phyloP scores from a whole-genome alignment of 2,329 filamentous ascomycete species.

The Colletotrichum zoysiae region DNA sequence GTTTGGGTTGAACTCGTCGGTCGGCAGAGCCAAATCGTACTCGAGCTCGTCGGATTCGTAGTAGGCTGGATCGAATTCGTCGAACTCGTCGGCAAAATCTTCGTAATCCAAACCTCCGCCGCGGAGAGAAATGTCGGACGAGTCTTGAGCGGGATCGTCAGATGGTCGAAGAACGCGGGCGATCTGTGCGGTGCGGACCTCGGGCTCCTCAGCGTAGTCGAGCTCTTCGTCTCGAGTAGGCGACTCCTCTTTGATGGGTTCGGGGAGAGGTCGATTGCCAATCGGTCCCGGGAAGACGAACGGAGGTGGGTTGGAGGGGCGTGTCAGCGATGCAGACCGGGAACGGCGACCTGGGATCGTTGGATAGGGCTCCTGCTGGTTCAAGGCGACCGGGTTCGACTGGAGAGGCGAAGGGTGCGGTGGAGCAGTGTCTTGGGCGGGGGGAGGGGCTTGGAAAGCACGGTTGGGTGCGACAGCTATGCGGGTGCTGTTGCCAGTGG shows the following conservation, averaged over 20 bases:
- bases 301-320: conserved; percentile 9
- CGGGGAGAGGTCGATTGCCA: conserved; percentile 4
- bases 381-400: conserved; percentile 39
- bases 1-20: conserved; percentile 31
- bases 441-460: conserved; percentile 28
- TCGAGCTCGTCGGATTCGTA: conserved; percentile 38
- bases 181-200: conserved; percentile 28
- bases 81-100: conserved; percentile 31
- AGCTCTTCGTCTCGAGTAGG: conserved; percentile 13
- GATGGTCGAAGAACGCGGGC: conserved; percentile 27
- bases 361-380: conserved; percentile 29
- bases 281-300: background rate
- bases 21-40: conserved; percentile 21
- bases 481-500: conserved; percentile 19
- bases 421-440: conserved; percentile 34
- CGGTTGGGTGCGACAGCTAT: conserved; percentile 23
- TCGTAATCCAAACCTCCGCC: conserved; percentile 25
- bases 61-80: conserved; percentile 31
- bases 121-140: conserved; percentile 23
- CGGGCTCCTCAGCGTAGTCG: conserved; percentile 31
- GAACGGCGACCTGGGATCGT: conserved; percentile 27
- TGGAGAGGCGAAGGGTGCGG: conserved; percentile 38
- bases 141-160: conserved; percentile 20
- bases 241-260: conserved; percentile 22
- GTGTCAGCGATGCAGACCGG: conserved; percentile 34